These are phyloP conservation scores for Moesziomyces sp. DNA, from an alignment of 1,284 basidiomycete species.

Conservation along the genomic window DNA sequence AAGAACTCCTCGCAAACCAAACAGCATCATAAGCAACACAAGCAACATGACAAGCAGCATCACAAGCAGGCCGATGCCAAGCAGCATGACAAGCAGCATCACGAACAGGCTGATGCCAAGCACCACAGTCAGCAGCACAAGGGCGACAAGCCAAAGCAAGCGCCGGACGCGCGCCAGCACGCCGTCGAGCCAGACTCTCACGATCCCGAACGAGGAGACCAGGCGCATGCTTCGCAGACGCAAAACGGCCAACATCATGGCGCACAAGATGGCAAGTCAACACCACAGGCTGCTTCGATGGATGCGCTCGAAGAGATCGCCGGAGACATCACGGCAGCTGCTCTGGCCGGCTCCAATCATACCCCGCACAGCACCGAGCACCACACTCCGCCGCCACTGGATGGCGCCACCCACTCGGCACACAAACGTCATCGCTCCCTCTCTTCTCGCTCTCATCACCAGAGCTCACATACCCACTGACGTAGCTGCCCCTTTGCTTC, in stretches of 20 bases:
- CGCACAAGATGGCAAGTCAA: no score
- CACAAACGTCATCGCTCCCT: slow-evolving; percentile 32
- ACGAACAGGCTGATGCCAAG: no score
- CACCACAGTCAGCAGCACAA: no score
- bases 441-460: slow-evolving; percentile 33
- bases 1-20: background rate
- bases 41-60: no score
- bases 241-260: no score
- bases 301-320: slow-evolving; percentile 6
- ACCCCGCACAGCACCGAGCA: slow-evolving; percentile 6
- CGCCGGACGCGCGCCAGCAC: no score
- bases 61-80: no score
- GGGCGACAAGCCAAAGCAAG: no score
- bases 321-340: slow-evolving; percentile 2
- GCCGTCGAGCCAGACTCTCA: no score
- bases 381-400: slow-evolving; percentile 4
- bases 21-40: background rate
- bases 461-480: slow-evolving; percentile 30
- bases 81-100: no score
- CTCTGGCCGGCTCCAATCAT: slow-evolving; percentile 14
- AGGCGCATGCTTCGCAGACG: no score
- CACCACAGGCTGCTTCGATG: slow-evolving; percentile 2
- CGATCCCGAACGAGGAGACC: no score
- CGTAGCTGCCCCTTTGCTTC: background rate
- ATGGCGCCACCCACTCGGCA: slow-evolving; percentile 6